phyloP scores from a whole-genome alignment of 176 grass and related monocot species.

The Calamus simplicifolius region DNA sequence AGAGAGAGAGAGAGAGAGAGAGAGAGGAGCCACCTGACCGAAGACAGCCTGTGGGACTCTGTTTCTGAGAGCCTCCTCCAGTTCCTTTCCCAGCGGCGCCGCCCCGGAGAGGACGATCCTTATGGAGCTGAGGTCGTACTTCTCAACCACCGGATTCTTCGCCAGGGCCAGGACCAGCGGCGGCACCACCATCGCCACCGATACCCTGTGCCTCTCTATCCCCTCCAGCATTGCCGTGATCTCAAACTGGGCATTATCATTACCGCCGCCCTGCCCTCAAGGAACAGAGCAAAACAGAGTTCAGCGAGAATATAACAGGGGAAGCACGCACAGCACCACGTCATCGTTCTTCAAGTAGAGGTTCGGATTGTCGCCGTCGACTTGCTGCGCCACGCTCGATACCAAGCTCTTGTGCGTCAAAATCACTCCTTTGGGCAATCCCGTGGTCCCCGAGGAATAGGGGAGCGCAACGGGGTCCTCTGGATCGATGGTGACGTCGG shows the following conservation, averaged over 20 bases:
- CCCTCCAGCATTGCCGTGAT: constrained; percentile 26
- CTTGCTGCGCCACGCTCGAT: constrained; percentile 33
- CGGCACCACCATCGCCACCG: constrained; percentile 42
- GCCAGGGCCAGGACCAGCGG: constrained; percentile 37
- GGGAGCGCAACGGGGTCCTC: constrained; percentile 29
- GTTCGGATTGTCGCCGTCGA: constrained; percentile 41
- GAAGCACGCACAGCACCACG: constrained; percentile 40
- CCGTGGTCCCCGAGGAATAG: constrained; percentile 35
- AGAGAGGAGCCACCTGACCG: constrained; percentile 20
- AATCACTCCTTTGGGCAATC: constrained; percentile 37
- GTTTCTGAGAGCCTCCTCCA: constrained; percentile 22
- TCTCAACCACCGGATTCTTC: constrained; percentile 37
- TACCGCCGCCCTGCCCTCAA: constrained; percentile 27
- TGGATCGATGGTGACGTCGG: constrained; percentile 11
- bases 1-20: background rate
- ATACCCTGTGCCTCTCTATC: constrained; percentile 27
- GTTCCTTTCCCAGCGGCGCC: constrained; percentile 35
- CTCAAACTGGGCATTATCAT: constrained; percentile 43
- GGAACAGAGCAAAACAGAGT: constrained; percentile 30
- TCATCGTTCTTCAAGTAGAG: constrained; percentile 20
- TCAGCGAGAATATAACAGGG: constrained; percentile 43
- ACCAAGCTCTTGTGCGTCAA: constrained; percentile 37
- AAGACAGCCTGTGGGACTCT: constrained; percentile 33
- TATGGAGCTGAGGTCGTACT: constrained; percentile 28
- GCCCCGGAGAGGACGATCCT: constrained; percentile 30